Evolutionary conservation across 2,329 filamentous ascomycete species (phyloP).

Genomic region (Pyrenophora graminea): DNA sequence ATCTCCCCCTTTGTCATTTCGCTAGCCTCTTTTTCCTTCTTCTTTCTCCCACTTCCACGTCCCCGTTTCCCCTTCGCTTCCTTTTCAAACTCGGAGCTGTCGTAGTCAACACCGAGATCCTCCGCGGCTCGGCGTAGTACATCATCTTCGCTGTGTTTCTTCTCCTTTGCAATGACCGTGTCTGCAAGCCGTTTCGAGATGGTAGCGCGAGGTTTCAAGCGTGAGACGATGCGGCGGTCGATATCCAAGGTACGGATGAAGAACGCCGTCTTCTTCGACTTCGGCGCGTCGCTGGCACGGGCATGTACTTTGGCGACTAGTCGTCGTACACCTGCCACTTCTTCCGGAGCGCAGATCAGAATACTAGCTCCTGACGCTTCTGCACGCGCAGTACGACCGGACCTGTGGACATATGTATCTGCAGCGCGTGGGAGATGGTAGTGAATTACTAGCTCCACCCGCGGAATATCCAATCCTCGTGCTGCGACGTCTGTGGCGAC

Average conservation of each 20-base stretch:
- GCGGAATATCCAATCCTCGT: constrained; percentile 88
- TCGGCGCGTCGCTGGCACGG: constrained; percentile 50
- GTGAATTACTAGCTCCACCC: constrained; percentile 87
- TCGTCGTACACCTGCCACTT: constrained; percentile 80
- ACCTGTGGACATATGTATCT: constrained; percentile 93
- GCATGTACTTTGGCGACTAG: constrained; percentile 88
- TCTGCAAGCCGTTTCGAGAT: constrained; percentile 90
- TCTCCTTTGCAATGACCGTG: constrained; percentile 81
- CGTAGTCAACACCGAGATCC: constrained; percentile 91
- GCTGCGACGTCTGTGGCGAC: constrained; percentile 94
- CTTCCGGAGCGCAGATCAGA: constrained; percentile 86
- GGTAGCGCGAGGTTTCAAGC: constrained; percentile 75
- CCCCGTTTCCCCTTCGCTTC: constrained; percentile 61
- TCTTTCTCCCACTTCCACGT: constrained; percentile 72
- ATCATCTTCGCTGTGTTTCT: constrained; percentile 78
- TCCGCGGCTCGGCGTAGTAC: constrained; percentile 85
- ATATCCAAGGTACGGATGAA: constrained; percentile 81
- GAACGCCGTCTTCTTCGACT: constrained; percentile 60
- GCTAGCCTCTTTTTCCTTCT: constrained; percentile 73
- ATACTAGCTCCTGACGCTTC: constrained; percentile 78
- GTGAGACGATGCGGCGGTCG: constrained; percentile 75
- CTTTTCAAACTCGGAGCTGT: constrained; percentile 77
- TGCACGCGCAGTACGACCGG: constrained; percentile 89
- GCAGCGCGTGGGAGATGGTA: constrained; percentile 93
- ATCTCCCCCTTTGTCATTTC: constrained; percentile 74